A percentile compares a stretch with the other conserved stretches of the same genome.
phyloP scores from a whole-genome alignment of 2,329 filamentous ascomycete genomes.

The Xylariaceae sp. region DNA sequence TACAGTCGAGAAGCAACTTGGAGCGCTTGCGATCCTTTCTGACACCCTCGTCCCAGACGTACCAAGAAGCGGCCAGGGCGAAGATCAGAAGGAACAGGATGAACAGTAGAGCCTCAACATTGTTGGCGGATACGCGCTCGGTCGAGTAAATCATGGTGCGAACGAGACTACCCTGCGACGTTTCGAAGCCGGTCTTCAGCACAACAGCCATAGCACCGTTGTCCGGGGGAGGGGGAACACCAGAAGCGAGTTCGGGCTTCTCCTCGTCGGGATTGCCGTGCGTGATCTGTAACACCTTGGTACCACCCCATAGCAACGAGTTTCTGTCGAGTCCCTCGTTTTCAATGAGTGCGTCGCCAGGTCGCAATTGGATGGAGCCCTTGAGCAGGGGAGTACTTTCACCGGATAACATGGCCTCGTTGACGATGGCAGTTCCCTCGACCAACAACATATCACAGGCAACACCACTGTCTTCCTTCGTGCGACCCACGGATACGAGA shows the following conservation, averaged over 20 bases:
- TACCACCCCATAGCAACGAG: slow-evolving; percentile 91
- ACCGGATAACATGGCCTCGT: slow-evolving; percentile 98
- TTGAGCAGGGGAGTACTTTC: slow-evolving; percentile 96
- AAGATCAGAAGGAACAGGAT: slow-evolving; percentile 96
- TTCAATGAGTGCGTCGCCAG: slow-evolving; percentile 73
- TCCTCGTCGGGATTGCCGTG: slow-evolving; percentile 77
- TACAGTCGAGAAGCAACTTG: slow-evolving; percentile 92
- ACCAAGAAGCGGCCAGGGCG: slow-evolving; percentile 96
- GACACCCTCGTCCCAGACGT: slow-evolving; percentile 97
- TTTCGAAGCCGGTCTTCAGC: slow-evolving; percentile 97
- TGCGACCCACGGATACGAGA: slow-evolving; percentile 83
- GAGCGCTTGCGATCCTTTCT: slow-evolving; percentile 91
- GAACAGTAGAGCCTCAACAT: slow-evolving; percentile 91
- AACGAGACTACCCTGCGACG: slow-evolving; percentile 93
- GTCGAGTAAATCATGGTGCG: slow-evolving; percentile 99
- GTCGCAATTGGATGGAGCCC: slow-evolving; percentile 88
- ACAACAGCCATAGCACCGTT: slow-evolving; percentile 91
- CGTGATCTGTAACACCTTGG: slow-evolving; percentile 92
- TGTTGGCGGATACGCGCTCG: slow-evolving; percentile 97
- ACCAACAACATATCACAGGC: slow-evolving; percentile 96
- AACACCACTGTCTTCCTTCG: slow-evolving; percentile 94
- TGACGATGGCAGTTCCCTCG: slow-evolving; percentile 93
- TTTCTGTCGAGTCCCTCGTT: slow-evolving; percentile 94
- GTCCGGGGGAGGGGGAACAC: slow-evolving; percentile 80
- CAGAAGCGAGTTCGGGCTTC: slow-evolving; percentile 64